Conservation (phyloP, 495 filamentous ascomycete genomes). For the Lichenothelia convexa region DNA sequence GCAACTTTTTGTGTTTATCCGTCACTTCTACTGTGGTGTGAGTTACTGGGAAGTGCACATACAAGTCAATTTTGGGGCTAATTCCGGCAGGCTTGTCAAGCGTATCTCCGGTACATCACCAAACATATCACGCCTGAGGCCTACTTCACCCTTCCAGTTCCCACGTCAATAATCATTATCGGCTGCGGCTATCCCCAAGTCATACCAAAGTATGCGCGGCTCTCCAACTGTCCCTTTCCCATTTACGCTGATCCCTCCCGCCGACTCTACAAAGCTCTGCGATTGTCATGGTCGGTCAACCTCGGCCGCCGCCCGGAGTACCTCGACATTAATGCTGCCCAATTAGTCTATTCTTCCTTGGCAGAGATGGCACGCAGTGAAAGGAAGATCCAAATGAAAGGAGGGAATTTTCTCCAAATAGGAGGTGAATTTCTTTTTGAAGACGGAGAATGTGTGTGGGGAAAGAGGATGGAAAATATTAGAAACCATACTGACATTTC, state of each 20-base stretch:
- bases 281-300: not conserved
- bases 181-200: constrained; percentile 10
- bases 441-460: not conserved
- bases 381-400: not conserved
- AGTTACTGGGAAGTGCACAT: not conserved
- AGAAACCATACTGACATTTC: constrained; percentile 1
- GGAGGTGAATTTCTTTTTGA: constrained; percentile 4
- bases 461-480: constrained; percentile 1
- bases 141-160: constrained; percentile 2
- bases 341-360: too few species aligned
- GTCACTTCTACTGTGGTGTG: constrained; percentile 5
- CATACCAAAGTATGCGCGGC: constrained; percentile 8
- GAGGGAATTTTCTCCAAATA: constrained; percentile 1
- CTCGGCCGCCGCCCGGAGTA: not conserved
- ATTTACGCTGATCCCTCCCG: constrained; percentile 2
- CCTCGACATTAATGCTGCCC: not conserved
- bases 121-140: constrained; percentile 2
- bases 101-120: constrained; percentile 9
- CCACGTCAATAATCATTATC: constrained; percentile 10
- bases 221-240: constrained; percentile 3
- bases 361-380: not conserved
- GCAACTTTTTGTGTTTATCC: constrained; percentile 1
- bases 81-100: constrained; percentile 8
- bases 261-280: constrained; percentile 2
- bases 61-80: not conserved